Conservation (phyloP, 257 asterid genomes). For the Verbena officinalis region DNA sequence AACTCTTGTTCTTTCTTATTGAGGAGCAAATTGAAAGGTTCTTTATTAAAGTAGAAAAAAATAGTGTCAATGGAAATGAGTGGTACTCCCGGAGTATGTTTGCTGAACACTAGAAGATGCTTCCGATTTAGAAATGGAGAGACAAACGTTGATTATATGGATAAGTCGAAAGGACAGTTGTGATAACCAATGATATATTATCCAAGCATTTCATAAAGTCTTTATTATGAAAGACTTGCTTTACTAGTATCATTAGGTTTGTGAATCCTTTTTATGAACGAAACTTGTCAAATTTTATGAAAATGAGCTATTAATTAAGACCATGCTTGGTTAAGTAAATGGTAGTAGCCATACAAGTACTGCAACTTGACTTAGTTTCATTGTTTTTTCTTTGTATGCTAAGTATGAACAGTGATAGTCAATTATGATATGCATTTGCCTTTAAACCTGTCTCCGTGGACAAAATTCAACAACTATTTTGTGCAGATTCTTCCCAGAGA, state of each 20-base stretch:
- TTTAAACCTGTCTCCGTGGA: constrained; percentile 6
- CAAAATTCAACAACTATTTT: constrained; percentile 10
- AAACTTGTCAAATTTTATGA: constrained; percentile 4
- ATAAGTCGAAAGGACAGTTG: too few species aligned
- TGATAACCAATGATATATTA: too few species aligned
- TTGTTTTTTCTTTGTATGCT: constrained; percentile 8
- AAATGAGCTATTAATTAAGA: not conserved
- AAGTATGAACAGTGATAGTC: not conserved
- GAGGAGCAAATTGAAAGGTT: not conserved
- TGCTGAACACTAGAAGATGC: not conserved
- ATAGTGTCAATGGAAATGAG: not conserved
- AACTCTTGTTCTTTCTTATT: too few species aligned
- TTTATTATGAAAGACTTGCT: not conserved
- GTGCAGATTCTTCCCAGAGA: constrained; percentile 77
- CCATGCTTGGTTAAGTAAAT: not conserved
- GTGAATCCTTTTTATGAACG: not conserved
- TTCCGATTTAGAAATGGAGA: not conserved
- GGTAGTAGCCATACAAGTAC: not conserved
- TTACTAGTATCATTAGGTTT: not conserved
- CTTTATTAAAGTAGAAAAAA: not conserved
- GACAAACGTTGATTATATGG: not conserved
- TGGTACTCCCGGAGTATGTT: not conserved
- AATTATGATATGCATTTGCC: constrained; percentile 4
- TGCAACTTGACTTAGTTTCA: not conserved
- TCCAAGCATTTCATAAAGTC: not conserved